phyloP scores from a whole-genome alignment of 73 alveolate species.

The Paramecium sonneborni region DNA sequence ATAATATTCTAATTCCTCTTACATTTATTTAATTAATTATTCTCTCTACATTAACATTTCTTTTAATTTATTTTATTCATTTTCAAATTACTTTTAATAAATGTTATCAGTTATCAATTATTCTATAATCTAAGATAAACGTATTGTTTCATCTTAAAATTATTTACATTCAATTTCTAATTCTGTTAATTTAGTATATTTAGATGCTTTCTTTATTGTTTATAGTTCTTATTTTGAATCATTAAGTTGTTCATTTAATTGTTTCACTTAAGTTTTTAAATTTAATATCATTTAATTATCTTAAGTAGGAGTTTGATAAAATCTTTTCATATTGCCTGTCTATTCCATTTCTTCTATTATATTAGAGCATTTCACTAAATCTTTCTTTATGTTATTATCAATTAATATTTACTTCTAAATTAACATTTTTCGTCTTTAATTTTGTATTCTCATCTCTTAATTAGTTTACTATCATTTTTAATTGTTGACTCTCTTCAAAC shows the following conservation, averaged over 20 bases:
- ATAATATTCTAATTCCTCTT: conserved; percentile 5
- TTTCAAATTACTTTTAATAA: neutral
- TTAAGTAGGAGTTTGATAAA: neutral
- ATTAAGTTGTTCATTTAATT: neutral
- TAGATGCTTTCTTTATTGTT: neutral
- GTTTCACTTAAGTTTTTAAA: neutral
- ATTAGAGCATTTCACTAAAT: neutral
- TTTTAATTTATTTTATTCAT: neutral
- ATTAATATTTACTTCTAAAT: neutral
- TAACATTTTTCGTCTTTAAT: conserved; percentile 35
- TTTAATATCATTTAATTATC: conserved; percentile 32
- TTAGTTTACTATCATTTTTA: neutral
- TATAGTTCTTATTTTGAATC: neutral
- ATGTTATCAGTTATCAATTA: neutral
- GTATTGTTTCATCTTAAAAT: conserved; percentile 28
- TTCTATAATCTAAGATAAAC: neutral
- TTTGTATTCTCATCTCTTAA: conserved; percentile 28
- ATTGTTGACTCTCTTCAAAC: neutral
- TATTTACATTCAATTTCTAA: conserved; percentile 17
- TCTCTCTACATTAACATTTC: neutral
- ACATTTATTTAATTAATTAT: neutral
- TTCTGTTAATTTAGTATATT: neutral
- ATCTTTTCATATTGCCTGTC: conserved; percentile 38
- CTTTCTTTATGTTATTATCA: conserved; percentile 6
- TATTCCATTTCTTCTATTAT: conserved; percentile 15